These are phyloP conservation scores for Kwoniella shivajii DNA, from an alignment of 1,284 basidiomycete species.

Conservation along the genomic window DNA sequence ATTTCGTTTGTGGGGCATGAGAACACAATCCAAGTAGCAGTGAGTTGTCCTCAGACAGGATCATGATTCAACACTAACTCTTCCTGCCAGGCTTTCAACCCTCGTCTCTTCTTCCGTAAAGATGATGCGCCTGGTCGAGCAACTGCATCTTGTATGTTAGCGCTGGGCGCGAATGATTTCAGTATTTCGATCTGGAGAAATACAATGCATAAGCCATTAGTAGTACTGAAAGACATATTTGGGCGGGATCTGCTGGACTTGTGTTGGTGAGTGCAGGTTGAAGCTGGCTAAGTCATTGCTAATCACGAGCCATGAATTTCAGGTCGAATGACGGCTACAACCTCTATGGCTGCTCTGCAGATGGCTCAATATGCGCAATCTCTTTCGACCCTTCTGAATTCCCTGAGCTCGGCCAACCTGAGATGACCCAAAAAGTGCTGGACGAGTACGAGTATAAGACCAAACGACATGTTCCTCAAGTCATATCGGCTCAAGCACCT, in stretches of 20 bases:
- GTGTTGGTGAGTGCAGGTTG: constrained; percentile 70
- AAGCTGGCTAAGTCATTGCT: constrained; percentile 59
- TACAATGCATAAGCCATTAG: constrained; percentile 80
- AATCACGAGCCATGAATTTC: constrained; percentile 60
- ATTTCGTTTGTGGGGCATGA: constrained; percentile 95
- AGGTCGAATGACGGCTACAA: constrained; percentile 90
- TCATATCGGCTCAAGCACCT: constrained; percentile 10
- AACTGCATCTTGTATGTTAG: constrained; percentile 63
- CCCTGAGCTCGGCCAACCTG: constrained; percentile 75
- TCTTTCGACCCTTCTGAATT: constrained; percentile 77
- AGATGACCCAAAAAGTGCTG: constrained; percentile 73
- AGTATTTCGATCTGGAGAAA: constrained; percentile 89
- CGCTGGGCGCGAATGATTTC: constrained; percentile 82
- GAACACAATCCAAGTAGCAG: constrained; percentile 95
- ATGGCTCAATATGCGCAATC: constrained; percentile 89
- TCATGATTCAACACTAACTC: not conserved
- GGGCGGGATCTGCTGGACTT: constrained; percentile 94
- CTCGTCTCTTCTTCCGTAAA: constrained; percentile 81
- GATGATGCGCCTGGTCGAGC: constrained; percentile 45
- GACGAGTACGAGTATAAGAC: constrained; percentile 71
- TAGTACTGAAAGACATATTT: constrained; percentile 92
- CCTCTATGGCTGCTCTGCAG: constrained; percentile 92
- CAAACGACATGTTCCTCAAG: constrained; percentile 11
- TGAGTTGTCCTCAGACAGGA: constrained; percentile 56
- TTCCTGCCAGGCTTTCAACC: constrained; percentile 74